Evolutionary conservation across 306 rosid genomes (phyloP), one percentile per base, ranked within the genome.

Genomic region (Trifolium dubium): DNA sequence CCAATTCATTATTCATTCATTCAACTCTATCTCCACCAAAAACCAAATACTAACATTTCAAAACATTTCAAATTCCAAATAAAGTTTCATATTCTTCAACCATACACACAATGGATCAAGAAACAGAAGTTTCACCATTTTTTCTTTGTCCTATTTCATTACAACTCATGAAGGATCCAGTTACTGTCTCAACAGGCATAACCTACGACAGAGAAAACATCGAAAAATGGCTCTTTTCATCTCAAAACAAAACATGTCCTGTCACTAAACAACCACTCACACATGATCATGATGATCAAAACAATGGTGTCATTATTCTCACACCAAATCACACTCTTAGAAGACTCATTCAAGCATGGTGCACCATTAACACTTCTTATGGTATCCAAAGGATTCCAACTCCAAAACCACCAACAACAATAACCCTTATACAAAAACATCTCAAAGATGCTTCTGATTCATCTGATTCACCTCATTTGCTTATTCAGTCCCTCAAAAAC

Each of bases 261-360:
- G 89, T 86, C 12, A 84, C 97, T 19, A 93, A 89, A 31, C 96
- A 84, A 78, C 32, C 5, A 7, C 68, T 39, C 17, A 10, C 81
- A 32, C 39, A 23, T 59, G 39, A 12, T 59, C 4, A 56, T 54
- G 5, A 17, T 4, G 19, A n/a, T n/a, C n/a, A n/a, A n/a, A n/a
- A 2, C 5, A 19, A 55, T 4, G 64, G 78, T 18, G 75, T 54
- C n/a, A 65, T 79, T 6, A 89, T 85, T 19, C 82, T 91, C 3
- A 91, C 92, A 3, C 98, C 98, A 2, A 93, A 93, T 69, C 97
- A 89, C 81, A 93, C 96, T 32, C 91, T 93, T 51, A 89, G 98
- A 43, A 86, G 98, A 5, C 40, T 93, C 63, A 85, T 88, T 31
- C 98, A 91, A 64, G 81, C 96, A 1, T 93, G 98, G 98, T 93